Base-by-base conservation (phyloP, 129 eudicot species). In the Glebionis coronaria region DNA sequence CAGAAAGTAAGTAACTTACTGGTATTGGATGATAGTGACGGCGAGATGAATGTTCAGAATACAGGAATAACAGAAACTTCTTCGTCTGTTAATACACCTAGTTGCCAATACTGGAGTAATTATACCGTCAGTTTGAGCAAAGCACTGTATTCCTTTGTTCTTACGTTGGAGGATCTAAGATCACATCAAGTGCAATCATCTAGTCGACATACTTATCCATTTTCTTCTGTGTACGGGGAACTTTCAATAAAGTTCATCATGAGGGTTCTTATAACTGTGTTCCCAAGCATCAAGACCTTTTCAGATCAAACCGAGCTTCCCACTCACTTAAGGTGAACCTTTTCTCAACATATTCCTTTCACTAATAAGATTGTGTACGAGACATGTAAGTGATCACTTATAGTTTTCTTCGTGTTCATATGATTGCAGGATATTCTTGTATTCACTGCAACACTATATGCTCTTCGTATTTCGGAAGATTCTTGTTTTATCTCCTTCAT, bases 241-340 rank as follows among this genome's bases (percentile, higher is more conserved):
- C 95, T 94, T 66, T 89, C 99, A 13, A 70, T 87, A 55, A 94
- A 84, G 83, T 94, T 95, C 93, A 56, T 94, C 80, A 74, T 91
- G 82, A 89, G 91, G 82, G 99, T 86, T 82, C 93, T 94, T 79
- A 78, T 80, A 53, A 87, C 89, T 18, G 87, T 94, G 27, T 94
- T 94, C 69, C 95, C 95, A 20, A 89, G 97, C 88, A 84, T 94
- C 61, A 85, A 84, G 85, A 93, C 99, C 38, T 84, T 90, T 71
- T 86, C 93, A 45, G 82, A 82, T 79, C 86, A 82, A 74, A 79
- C 71, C 56, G 95, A 84, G 70, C 79, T 94, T 78, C 94, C 99
- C 70, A 81, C 75, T 61, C 87, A 94, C 80, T 79, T 87, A 77
- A 86, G 99, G 99, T 94, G 69, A 61, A 57, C 68, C 44, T 64